These are phyloP conservation scores for Crucibulum laeve DNA, from an alignment of 768 basidiomycete genomes.

Conservation along the genomic window DNA sequence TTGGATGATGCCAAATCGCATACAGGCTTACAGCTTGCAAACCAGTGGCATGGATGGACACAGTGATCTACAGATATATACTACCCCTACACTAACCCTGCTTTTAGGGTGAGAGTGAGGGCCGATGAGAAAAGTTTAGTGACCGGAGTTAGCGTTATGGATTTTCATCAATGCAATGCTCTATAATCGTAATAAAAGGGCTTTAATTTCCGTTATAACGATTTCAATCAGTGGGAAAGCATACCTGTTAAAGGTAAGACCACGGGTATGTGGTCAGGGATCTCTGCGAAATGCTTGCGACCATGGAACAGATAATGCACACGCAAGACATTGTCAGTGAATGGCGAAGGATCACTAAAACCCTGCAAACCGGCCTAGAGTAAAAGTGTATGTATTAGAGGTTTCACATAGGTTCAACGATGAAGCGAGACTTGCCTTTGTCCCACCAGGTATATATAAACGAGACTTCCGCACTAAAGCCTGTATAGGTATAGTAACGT, in stretches of 20 bases:
- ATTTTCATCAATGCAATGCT: slow-evolving; percentile 16
- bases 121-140: too few relatives aligned
- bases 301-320: slow-evolving; percentile 77
- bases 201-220: slow-evolving; percentile 11
- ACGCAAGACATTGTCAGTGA: slow-evolving; percentile 62
- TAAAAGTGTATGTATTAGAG: slow-evolving; percentile 8
- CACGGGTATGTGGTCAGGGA: slow-evolving; percentile 62
- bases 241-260: slow-evolving; percentile 74
- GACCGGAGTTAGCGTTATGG: slow-evolving; percentile 1
- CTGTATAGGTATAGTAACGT: slow-evolving; percentile 81
- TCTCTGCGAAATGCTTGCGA: slow-evolving; percentile 71
- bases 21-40: too few relatives aligned
- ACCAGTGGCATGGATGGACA: too few relatives aligned
- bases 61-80: too few relatives aligned
- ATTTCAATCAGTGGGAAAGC: slow-evolving; percentile 20
- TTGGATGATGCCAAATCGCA: too few relatives aligned
- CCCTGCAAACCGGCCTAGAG: slow-evolving; percentile 70
- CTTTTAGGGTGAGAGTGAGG: too few relatives aligned
- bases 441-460: slow-evolving; percentile 69
- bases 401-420: slow-evolving; percentile 7
- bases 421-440: slow-evolving; percentile 50
- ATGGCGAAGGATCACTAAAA: slow-evolving; percentile 84
- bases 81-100: too few relatives aligned
- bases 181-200: slow-evolving; percentile 8
- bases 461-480: slow-evolving; percentile 77